Evolutionary conservation across 1,284 basidiomycete species (phyloP).

Genomic region (Clitocybe nebularis): DNA sequence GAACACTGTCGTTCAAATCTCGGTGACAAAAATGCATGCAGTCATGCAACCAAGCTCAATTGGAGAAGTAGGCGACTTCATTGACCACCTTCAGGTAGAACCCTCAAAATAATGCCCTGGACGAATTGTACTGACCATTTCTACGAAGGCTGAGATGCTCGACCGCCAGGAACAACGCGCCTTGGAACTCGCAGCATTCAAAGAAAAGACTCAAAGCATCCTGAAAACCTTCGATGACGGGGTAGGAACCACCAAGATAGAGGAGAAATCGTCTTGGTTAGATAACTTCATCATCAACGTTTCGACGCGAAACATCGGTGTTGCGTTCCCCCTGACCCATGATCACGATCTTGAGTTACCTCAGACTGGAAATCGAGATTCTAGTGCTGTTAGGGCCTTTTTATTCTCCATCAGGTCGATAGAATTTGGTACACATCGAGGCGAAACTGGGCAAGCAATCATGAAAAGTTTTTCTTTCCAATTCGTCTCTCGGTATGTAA

Average conservation of each 20-base stretch:
- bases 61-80: constrained; percentile 81
- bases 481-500: constrained; percentile 69
- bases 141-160: constrained; percentile 63
- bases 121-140: constrained; percentile 8
- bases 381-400: constrained; percentile 67
- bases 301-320: constrained; percentile 67
- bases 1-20: constrained; percentile 48
- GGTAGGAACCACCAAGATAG: constrained; percentile 35
- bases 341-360: constrained; percentile 50
- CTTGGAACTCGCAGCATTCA: constrained; percentile 76
- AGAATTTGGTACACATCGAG: constrained; percentile 67
- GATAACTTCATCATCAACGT: constrained; percentile 64
- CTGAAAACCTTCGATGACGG: constrained; percentile 71
- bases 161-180: constrained; percentile 70
- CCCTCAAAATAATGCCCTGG: constrained; percentile 1
- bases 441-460: constrained; percentile 73
- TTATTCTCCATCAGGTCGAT: constrained; percentile 78
- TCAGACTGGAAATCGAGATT: constrained; percentile 33
- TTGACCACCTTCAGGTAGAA: constrained; percentile 75
- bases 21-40: constrained; percentile 76
- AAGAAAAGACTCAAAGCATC: constrained; percentile 71
- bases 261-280: constrained; percentile 53
- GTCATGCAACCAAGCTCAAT: constrained; percentile 91
- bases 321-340: constrained; percentile 77
- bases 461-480: constrained; percentile 78